phyloP scores from a whole-genome alignment of 2,329 filamentous ascomycete species.

The Allantophomopsis lycopodina region DNA sequence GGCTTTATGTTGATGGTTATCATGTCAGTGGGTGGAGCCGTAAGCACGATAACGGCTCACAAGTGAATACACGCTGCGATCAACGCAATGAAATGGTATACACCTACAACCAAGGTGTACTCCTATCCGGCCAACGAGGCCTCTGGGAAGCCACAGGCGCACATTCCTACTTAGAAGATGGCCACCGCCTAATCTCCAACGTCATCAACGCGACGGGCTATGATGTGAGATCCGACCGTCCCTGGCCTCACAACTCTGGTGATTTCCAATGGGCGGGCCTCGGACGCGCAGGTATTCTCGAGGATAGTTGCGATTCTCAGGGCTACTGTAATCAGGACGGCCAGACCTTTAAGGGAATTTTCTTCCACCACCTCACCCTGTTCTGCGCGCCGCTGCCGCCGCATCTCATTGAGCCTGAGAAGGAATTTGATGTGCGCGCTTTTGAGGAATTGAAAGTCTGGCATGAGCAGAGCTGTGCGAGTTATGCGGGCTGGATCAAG shows the following conservation, averaged over 20 bases:
- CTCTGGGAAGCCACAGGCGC: slow-evolving; percentile 69
- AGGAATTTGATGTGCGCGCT: slow-evolving; percentile 15
- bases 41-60: slow-evolving; percentile 30
- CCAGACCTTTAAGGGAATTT: slow-evolving; percentile 91
- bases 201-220: slow-evolving; percentile 74
- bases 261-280: slow-evolving; percentile 51
- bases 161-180: slow-evolving; percentile 60
- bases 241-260: slow-evolving; percentile 24
- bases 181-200: slow-evolving; percentile 60
- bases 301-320: slow-evolving; percentile 68
- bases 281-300: slow-evolving; percentile 66
- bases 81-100: slow-evolving; percentile 78
- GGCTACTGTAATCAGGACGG: slow-evolving; percentile 68
- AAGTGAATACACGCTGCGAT: slow-evolving; percentile 63
- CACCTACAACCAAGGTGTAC: slow-evolving; percentile 89
- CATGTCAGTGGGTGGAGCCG: slow-evolving; percentile 57
- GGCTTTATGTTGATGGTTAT: slow-evolving; percentile 77
- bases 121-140: slow-evolving; percentile 69
- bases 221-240: slow-evolving; percentile 29
- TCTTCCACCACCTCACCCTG: slow-evolving; percentile 72
- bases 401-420: slow-evolving; percentile 9
- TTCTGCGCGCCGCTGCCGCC: slow-evolving; percentile 58
- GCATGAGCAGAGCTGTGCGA: slow-evolving; percentile 47
- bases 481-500: slow-evolving; percentile 62
- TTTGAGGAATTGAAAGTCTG: slow-evolving; percentile 12